These are phyloP conservation scores for Exutisphaerella laricina DNA, from an alignment of 2,329 filamentous ascomycete genomes.

Conservation along the genomic window DNA sequence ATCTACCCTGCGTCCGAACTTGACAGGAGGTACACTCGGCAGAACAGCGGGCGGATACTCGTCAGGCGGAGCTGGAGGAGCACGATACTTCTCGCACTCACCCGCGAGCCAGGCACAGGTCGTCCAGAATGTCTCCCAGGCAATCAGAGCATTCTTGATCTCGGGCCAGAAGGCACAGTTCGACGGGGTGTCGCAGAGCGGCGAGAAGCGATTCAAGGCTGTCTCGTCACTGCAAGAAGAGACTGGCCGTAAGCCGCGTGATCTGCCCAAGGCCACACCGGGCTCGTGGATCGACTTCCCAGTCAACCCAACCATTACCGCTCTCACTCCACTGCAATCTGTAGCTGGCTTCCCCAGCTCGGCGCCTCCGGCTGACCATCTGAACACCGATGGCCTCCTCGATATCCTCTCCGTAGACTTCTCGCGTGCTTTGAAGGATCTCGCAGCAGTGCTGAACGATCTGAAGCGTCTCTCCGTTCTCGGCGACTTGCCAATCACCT, in stretches of 20 bases:
- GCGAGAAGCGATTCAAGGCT: constrained; percentile 72
- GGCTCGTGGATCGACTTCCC: constrained; percentile 87
- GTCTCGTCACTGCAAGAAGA: constrained; percentile 72
- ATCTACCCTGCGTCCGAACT: constrained; percentile 79
- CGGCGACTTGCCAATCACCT: constrained; percentile 75
- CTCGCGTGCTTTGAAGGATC: constrained; percentile 74
- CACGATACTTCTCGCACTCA: constrained; percentile 83
- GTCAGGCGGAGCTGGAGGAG: constrained; percentile 62
- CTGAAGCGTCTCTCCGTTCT: constrained; percentile 69
- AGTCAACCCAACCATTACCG: constrained; percentile 83
- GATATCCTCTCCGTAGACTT: constrained; percentile 85
- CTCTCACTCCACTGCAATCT: constrained; percentile 65
- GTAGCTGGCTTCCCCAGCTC: constrained; percentile 49
- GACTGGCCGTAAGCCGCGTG: constrained; percentile 61
- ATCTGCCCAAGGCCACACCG: constrained; percentile 52
- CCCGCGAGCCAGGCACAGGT: constrained; percentile 84
- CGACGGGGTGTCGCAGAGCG: constrained; percentile 65
- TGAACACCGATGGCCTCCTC: constrained; percentile 78
- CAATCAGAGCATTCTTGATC: constrained; percentile 86
- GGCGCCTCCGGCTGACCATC: constrained; percentile 47
- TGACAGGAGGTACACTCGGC: constrained; percentile 80
- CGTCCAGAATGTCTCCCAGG: constrained; percentile 89
- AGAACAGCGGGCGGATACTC: constrained; percentile 86
- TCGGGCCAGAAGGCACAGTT: constrained; percentile 84
- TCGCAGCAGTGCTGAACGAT: constrained; percentile 73